A percentile compares a stretch with the other conserved stretches of the same genome.
phyloP scores from a whole-genome alignment of 2,329 filamentous ascomycete species.

The Tetracladium maxilliforme region DNA sequence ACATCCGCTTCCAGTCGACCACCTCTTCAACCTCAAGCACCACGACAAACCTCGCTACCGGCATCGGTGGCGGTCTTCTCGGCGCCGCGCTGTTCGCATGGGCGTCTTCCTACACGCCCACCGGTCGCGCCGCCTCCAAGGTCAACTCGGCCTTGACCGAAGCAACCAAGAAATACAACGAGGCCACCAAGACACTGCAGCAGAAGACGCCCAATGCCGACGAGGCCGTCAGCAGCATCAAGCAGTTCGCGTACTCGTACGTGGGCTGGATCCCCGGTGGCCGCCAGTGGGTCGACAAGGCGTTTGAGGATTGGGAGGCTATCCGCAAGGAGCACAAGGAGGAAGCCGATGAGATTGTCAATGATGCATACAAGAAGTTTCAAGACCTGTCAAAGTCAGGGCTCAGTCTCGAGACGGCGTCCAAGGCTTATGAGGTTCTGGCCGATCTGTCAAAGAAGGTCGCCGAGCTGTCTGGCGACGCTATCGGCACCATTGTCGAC shows the following conservation, averaged over 20 bases:
- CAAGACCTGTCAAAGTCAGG: slow-evolving; percentile 43
- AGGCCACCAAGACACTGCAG: slow-evolving; percentile 43
- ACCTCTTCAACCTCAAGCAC: too few relatives aligned
- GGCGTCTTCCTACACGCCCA: not conserved
- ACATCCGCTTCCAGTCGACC: too few relatives aligned
- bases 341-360: slow-evolving; percentile 55
- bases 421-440: slow-evolving; percentile 45
- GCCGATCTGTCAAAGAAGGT: slow-evolving; percentile 45
- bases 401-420: slow-evolving; percentile 45
- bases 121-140: not conserved
- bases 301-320: slow-evolving; percentile 57
- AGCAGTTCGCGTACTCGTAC: slow-evolving; percentile 52
- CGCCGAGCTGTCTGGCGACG: slow-evolving; percentile 45
- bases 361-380: slow-evolving; percentile 52
- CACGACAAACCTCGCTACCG: too few relatives aligned
- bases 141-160: too few relatives aligned
- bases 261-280: slow-evolving; percentile 60
- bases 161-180: slow-evolving; percentile 42
- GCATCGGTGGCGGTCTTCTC: not conserved
- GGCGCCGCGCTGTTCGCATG: not conserved
- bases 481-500: slow-evolving; percentile 48
- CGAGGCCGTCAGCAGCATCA: slow-evolving; percentile 50
- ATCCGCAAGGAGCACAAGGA: slow-evolving; percentile 52
- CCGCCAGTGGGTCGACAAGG: slow-evolving; percentile 49
- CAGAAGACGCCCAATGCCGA: slow-evolving; percentile 49